A percentile compares a stretch with the other conserved stretches of the same genome.
phyloP scores from a whole-genome alignment of 768 basidiomycete species.

The Multifurca ochricompacta region DNA sequence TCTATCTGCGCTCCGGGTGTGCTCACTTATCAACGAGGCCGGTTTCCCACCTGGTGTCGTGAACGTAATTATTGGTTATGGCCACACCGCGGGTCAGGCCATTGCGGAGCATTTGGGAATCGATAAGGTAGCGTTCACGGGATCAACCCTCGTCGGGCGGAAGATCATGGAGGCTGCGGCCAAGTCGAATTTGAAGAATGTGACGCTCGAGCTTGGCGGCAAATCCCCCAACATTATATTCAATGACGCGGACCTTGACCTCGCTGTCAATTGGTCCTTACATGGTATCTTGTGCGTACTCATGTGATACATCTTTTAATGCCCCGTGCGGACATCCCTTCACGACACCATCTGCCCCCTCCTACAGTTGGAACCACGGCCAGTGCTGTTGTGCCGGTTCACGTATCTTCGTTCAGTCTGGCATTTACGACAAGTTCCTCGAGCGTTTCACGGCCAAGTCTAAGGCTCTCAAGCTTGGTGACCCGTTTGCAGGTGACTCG shows the following conservation, averaged over 20 bases:
- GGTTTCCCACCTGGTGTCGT: conserved; percentile 59
- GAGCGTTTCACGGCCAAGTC: conserved; percentile 47
- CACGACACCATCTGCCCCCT: too few relatives aligned
- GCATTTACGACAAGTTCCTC: conserved; percentile 74
- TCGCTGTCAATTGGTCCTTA: conserved; percentile 48
- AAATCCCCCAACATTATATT: conserved; percentile 56
- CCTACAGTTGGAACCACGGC: conserved; percentile 69
- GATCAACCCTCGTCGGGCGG: conserved; percentile 57
- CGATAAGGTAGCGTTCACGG: conserved; percentile 68
- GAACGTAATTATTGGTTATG: conserved; percentile 52
- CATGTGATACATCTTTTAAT: too few relatives aligned
- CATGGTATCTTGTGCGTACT: conserved; percentile 48
- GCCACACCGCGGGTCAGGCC: conserved; percentile 46
- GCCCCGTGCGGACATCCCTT: neutral
- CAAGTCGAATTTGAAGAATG: conserved; percentile 58
- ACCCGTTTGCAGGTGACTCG: conserved; percentile 52
- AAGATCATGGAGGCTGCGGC: conserved; percentile 54
- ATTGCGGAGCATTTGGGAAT: conserved; percentile 49
- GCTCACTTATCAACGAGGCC: conserved; percentile 43
- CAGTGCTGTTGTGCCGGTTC: conserved; percentile 78
- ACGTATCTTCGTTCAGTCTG: conserved; percentile 71
- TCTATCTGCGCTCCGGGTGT: conserved; percentile 42
- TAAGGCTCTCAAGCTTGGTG: conserved; percentile 52
- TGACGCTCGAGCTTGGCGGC: conserved; percentile 64
- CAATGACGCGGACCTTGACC: conserved; percentile 50